Conservation (phyloP, 2,329 filamentous ascomycete genomes). For the Tolypocladium cylindrosporum region DNA sequence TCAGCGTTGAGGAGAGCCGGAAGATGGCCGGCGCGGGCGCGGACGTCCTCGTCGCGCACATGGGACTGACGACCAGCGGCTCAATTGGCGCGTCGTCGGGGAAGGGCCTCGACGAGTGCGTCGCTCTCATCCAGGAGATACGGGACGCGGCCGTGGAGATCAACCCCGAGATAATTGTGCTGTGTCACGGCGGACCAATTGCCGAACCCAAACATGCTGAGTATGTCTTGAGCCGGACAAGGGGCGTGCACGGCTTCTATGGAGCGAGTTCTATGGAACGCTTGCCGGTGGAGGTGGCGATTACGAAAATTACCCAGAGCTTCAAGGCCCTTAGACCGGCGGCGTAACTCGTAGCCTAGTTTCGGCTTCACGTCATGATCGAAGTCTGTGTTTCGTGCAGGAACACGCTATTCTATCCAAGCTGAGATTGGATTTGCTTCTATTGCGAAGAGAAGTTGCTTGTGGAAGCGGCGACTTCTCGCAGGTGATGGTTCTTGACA, state of each 20-base stretch:
- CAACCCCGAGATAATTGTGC: slow-evolving; percentile 49
- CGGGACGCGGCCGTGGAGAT: slow-evolving; percentile 47
- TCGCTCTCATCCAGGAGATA: slow-evolving; percentile 51
- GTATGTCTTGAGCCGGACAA: slow-evolving; percentile 49
- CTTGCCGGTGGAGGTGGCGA: slow-evolving; percentile 57
- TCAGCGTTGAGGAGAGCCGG: slow-evolving; percentile 49
- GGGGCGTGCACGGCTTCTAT: slow-evolving; percentile 61
- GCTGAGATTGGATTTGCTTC: too few relatives aligned
- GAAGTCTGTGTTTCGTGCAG: too few relatives aligned
- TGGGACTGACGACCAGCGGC: slow-evolving; percentile 56
- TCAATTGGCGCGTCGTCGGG: slow-evolving; percentile 54
- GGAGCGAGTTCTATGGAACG: slow-evolving; percentile 63
- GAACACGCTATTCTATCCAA: too few relatives aligned
- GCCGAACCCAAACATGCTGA: slow-evolving; percentile 52
- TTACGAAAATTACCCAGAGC: slow-evolving; percentile 32
- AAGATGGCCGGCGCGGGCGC: slow-evolving; percentile 56
- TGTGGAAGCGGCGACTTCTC: too few relatives aligned
- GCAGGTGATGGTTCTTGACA: too few relatives aligned
- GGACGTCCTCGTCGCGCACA: slow-evolving; percentile 58
- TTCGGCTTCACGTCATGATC: too few relatives aligned
- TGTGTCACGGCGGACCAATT: slow-evolving; percentile 64
- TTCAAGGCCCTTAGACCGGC: slow-evolving; percentile 3
- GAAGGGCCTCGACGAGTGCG: slow-evolving; percentile 54
- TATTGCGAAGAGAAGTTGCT: too few relatives aligned
- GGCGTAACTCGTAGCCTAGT: too few relatives aligned